These are phyloP conservation scores for Ophiostoma ips DNA, from an alignment of 2,329 filamentous ascomycete genomes.

Conservation along the genomic window DNA sequence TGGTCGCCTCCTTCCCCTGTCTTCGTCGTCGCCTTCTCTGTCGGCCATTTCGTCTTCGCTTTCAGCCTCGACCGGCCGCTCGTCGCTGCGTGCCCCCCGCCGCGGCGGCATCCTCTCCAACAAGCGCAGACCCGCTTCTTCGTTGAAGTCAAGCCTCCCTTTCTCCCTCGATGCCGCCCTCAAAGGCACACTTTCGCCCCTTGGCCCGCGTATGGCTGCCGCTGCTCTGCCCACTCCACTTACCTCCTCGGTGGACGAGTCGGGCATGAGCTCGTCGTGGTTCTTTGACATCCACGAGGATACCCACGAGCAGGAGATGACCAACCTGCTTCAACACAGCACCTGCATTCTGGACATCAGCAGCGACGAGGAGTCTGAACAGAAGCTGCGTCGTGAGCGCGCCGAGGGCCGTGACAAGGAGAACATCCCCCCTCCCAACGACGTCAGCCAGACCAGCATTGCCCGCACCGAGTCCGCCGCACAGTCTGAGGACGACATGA, in stretches of 20 bases:
- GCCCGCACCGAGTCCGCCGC: neutral
- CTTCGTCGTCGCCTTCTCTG: conserved; percentile 43
- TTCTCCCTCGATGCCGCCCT: conserved; percentile 80
- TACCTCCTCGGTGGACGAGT: conserved; percentile 24
- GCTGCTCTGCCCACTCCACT: conserved; percentile 18
- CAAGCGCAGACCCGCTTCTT: conserved; percentile 22
- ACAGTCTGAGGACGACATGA: conserved; percentile 33
- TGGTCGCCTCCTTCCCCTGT: conserved; percentile 13
- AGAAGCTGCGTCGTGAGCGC: conserved; percentile 35
- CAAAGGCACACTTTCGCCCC: conserved; percentile 56
- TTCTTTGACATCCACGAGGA: conserved; percentile 94
- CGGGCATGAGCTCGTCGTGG: conserved; percentile 53
- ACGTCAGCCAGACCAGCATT: conserved; percentile 43
- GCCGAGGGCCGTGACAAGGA: conserved; percentile 68
- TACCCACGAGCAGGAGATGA: conserved; percentile 76
- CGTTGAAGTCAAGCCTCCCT: conserved; percentile 44
- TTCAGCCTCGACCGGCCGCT: conserved; percentile 48
- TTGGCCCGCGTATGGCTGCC: conserved; percentile 26
- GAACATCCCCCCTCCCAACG: conserved; percentile 67
- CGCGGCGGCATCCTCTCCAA: conserved; percentile 53
- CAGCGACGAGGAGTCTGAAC: conserved; percentile 65
- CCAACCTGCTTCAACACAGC: conserved; percentile 84
- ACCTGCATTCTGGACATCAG: conserved; percentile 79
- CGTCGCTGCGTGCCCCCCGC: conserved; percentile 31
- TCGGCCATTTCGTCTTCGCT: conserved; percentile 29